Evolutionary conservation across 2,329 filamentous ascomycete genomes (phyloP).

Genomic region (Cryphonectria radicalis): DNA sequence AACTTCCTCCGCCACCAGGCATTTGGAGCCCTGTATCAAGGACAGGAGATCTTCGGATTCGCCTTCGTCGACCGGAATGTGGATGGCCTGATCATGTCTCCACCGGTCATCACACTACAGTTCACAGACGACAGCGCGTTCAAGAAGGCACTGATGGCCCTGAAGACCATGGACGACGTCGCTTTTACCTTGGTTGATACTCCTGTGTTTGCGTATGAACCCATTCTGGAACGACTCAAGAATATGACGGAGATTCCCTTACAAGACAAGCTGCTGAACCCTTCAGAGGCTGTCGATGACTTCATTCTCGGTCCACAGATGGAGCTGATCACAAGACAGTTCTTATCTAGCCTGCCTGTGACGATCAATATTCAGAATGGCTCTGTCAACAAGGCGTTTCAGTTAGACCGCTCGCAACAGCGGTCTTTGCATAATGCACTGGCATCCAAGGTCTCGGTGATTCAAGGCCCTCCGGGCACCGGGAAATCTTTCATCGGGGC

Average conservation of each 20-base stretch:
- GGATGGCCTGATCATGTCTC: conserved; percentile 45
- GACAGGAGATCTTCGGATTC: conserved; percentile 61
- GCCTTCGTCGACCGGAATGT: conserved; percentile 59
- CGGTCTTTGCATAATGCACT: conserved; percentile 60
- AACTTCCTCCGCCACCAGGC: conserved; percentile 62
- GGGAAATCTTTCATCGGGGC: conserved; percentile 78
- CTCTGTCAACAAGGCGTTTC: conserved; percentile 22
- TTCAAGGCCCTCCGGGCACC: conserved; percentile 76
- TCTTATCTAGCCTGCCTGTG: background rate
- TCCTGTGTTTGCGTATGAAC: conserved; percentile 70
- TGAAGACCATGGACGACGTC: conserved; percentile 42
- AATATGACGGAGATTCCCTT: conserved; percentile 60
- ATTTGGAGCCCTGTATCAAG: conserved; percentile 63
- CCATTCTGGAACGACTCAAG: conserved; percentile 64
- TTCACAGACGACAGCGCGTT: conserved; percentile 53
- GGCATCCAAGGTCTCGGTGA: conserved; percentile 57
- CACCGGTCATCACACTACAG: conserved; percentile 55
- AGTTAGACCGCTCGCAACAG: conserved; percentile 52
- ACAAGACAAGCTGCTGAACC: conserved; percentile 53
- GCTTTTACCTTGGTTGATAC: conserved; percentile 66
- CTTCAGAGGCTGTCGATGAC: conserved; percentile 24
- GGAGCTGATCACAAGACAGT: conserved; percentile 1
- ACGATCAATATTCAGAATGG: background rate
- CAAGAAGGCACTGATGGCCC: conserved; percentile 48
- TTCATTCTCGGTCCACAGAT: conserved; percentile 1